Evolutionary conservation across 495 filamentous ascomycete genomes (phyloP), one percentile per base, ranked within the genome.

Genomic region (Neurospora sp.): DNA sequence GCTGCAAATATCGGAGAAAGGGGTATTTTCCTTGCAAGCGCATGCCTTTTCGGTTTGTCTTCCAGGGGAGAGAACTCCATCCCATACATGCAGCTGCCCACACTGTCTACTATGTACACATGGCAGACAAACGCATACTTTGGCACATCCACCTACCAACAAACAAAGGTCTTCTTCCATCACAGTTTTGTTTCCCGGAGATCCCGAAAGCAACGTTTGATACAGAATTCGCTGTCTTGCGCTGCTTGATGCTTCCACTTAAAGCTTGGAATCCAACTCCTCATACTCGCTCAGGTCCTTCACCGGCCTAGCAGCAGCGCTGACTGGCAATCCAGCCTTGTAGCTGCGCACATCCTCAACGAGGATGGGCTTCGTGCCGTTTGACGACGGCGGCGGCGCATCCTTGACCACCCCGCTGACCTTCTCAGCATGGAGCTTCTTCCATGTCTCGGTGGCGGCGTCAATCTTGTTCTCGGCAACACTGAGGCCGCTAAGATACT

Each of bases 251-350:
- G 15, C 54, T 66, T 66, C 31, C 28, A 21, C 31, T 73, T 54
- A 79, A 21, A 96, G 87, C 83, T 96, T 96, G 15, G 92, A 82
- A 70, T 90, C 91, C 75, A 90, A 82, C 73, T 97, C 94, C 81
- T 95, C 92, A 78, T 92, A 97, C 73, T 93, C 92, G 74, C 84
- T 91, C 69, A 98, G 83, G 78, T 93, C 89, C 71, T 84, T 88
- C n/a, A 93, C 86, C 1, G 94, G 88, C 71, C 85, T 86, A 1
- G 93, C 89, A 0, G 92, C 94, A 36, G 86, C 83, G 74, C 89
- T 94, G 66, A 92, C 86, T 73, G 86, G 83, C 71, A 95, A 80
- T 24, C 87, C 82, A 5, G 92, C 89, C 86, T 94, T 96, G 85
- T 89, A 98, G 21, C 87, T 88, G 71, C 90, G 83, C 5, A 96